phyloP scores from a whole-genome alignment of 1,284 basidiomycete species.

The Clitocybe nebularis region DNA sequence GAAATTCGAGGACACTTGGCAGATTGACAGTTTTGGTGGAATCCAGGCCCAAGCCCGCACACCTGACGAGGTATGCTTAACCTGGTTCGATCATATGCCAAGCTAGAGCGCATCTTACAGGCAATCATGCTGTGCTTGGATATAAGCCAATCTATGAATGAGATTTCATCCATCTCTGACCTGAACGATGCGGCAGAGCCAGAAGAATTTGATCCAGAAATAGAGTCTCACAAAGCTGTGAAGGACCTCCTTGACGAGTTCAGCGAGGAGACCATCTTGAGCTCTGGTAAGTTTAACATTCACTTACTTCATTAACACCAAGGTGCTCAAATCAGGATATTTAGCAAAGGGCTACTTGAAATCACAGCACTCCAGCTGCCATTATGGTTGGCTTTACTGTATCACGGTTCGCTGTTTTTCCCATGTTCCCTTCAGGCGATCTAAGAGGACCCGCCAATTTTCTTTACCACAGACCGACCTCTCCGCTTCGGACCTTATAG shows the following conservation, averaged over 20 bases:
- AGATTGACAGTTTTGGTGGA: slow-evolving; percentile 22
- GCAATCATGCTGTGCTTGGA: slow-evolving; percentile 25
- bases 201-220: slow-evolving; percentile 4
- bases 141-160: slow-evolving; percentile 22
- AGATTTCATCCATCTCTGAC: slow-evolving; percentile 13
- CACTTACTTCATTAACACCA: too few species aligned
- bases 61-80: slow-evolving; percentile 9
- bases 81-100: background rate
- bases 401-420: too few species aligned
- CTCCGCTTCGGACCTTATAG: too few species aligned
- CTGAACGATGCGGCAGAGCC: background rate
- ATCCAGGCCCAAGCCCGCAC: slow-evolving; percentile 9
- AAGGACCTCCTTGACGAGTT: background rate
- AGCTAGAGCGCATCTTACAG: slow-evolving; percentile 9
- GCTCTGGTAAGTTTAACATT: background rate
- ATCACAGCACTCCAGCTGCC: background rate
- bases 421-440: too few species aligned
- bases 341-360: background rate
- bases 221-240: slow-evolving; percentile 5
- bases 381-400: background rate
- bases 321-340: too few species aligned
- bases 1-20: slow-evolving; percentile 23
- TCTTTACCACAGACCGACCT: too few species aligned
- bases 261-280: background rate
- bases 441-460: too few species aligned